Conservation (phyloP, 352 stramenopile genomes). For the Pythium oligandrum region DNA sequence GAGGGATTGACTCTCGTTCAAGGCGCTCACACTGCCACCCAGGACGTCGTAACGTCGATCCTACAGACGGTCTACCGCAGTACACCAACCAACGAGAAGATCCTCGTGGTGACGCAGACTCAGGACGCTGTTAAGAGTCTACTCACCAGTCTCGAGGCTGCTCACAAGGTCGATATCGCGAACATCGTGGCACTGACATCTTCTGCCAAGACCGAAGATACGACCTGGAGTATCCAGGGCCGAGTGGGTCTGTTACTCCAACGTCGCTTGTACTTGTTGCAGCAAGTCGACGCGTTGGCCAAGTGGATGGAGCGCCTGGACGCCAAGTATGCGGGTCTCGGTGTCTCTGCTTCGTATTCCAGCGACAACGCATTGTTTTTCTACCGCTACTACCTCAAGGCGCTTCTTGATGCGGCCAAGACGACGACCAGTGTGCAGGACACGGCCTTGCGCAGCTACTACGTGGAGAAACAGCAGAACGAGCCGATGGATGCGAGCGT, state of each 20-base stretch:
- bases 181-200: conserved; percentile 91
- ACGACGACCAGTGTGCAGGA: conserved; percentile 10
- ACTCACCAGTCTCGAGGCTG: conserved; percentile 90
- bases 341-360: conserved; percentile 87
- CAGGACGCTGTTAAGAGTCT: conserved; percentile 95
- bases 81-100: conserved; percentile 78
- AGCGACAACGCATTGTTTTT: conserved; percentile 97
- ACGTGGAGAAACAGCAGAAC: conserved; percentile 24
- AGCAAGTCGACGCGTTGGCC: conserved; percentile 91
- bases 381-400: conserved; percentile 87
- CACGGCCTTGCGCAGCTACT: conserved; percentile 23
- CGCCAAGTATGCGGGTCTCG: conserved; percentile 42
- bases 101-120: conserved; percentile 93
- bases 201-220: conserved; percentile 55
- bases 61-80: conserved; percentile 91
- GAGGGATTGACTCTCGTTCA: conserved; percentile 93
- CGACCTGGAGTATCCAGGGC: conserved; percentile 51
- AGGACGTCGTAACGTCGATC: conserved; percentile 86
- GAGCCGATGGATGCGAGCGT: background rate
- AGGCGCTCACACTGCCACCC: conserved; percentile 93
- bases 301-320: conserved; percentile 72
- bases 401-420: conserved; percentile 51
- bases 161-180: conserved; percentile 63
- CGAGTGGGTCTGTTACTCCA: conserved; percentile 83
- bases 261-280: conserved; percentile 76